phyloP scores from a whole-genome alignment of 192 early-diverging fungal genomes.

The Kappamyces sp. region DNA sequence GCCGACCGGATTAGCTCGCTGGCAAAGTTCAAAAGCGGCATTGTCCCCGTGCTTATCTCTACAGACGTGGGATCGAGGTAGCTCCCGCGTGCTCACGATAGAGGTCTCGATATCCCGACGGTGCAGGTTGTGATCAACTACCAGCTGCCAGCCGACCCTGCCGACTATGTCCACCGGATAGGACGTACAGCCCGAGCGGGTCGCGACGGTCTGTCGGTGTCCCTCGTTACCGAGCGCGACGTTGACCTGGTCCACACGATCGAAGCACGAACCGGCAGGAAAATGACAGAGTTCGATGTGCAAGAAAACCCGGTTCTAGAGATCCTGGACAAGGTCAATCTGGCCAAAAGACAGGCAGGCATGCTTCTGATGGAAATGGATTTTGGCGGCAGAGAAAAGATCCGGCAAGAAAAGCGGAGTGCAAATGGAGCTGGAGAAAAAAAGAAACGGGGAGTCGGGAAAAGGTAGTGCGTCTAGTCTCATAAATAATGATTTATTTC shows the following conservation, averaged over 20 bases:
- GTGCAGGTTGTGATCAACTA: slow-evolving; percentile 92
- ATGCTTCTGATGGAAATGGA: slow-evolving; percentile 38
- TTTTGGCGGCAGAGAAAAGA: slow-evolving; percentile 9
- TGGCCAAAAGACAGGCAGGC: slow-evolving; percentile 81
- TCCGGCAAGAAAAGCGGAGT: slow-evolving; percentile 8
- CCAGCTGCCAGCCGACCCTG: slow-evolving; percentile 89
- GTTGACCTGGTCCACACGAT: slow-evolving; percentile 85
- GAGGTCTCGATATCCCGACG: slow-evolving; percentile 95
- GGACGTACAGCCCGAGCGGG: slow-evolving; percentile 98
- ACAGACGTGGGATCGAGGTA: slow-evolving; percentile 94
- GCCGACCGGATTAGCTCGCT: slow-evolving; percentile 82
- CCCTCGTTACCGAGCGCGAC: slow-evolving; percentile 75
- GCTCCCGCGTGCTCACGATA: background rate
- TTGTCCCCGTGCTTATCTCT: slow-evolving; percentile 82
- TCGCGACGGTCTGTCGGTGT: slow-evolving; percentile 79
- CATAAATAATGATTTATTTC: slow-evolving; percentile 14
- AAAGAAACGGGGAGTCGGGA: slow-evolving; percentile 1
- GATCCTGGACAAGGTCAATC: slow-evolving; percentile 71
- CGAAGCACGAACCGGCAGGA: slow-evolving; percentile 74
- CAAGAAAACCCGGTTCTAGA: slow-evolving; percentile 81
- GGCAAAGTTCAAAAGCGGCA: slow-evolving; percentile 84
- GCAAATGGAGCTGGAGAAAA: background rate
- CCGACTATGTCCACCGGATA: slow-evolving; percentile 97
- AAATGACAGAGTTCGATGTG: slow-evolving; percentile 71
- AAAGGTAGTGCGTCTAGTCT: background rate